Evolutionary conservation across 306 rosid genomes (phyloP).

Genomic region (Abrus pulchellus): DNA sequence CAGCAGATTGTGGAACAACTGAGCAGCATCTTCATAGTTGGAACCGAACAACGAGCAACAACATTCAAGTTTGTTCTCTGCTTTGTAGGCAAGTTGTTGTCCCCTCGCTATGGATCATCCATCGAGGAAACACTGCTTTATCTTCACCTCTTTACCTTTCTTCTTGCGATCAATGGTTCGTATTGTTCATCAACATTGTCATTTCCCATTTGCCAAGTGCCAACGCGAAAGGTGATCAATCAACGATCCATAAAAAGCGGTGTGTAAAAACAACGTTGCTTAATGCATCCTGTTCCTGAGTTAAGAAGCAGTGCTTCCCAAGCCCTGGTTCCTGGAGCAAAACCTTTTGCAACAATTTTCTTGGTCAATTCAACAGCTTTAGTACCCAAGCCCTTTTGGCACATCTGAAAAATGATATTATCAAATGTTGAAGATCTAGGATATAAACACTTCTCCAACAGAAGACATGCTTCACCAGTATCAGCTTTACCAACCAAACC

Average conservation of each 20-base stretch:
- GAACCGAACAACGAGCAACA: constrained; percentile 55
- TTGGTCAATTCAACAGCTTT: constrained; percentile 63
- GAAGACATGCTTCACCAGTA: constrained; percentile 61
- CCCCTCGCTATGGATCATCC: constrained; percentile 54
- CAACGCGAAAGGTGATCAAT: background rate
- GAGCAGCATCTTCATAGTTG: constrained; percentile 63
- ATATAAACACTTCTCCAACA: constrained; percentile 57
- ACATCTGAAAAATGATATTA: constrained; percentile 63
- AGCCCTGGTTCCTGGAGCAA: constrained; percentile 61
- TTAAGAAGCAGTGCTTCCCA: constrained; percentile 71
- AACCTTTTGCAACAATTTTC: constrained; percentile 55
- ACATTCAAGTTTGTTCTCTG: constrained; percentile 55
- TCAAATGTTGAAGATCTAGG: constrained; percentile 63
- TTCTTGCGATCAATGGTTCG: background rate
- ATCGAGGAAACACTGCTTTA: constrained; percentile 28
- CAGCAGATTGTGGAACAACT: constrained; percentile 57
- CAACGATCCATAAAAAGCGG: constrained; percentile 57
- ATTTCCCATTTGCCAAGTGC: background rate
- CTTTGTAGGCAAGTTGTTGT: constrained; percentile 55
- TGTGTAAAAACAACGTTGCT: constrained; percentile 38
- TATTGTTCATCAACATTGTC: background rate
- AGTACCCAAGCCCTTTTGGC: constrained; percentile 59
- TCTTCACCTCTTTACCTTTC: background rate
- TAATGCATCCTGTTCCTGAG: constrained; percentile 43
- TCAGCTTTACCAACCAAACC: constrained; percentile 66